Conservation (phyloP, 2,329 filamentous ascomycete genomes). For the Cordyceps cicadae region DNA sequence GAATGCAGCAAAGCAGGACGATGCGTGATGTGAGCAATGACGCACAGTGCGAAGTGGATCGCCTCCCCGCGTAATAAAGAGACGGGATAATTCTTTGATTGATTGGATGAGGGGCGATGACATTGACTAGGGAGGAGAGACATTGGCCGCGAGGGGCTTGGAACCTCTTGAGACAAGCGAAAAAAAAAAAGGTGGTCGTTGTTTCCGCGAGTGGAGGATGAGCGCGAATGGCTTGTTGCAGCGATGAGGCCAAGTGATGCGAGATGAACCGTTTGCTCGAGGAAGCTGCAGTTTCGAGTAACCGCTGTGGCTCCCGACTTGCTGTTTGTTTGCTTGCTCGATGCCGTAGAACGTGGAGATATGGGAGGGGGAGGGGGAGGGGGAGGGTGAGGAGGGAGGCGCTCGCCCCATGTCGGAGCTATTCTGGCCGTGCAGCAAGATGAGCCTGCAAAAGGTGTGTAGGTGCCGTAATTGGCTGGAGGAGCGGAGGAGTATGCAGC, state of each 20-base stretch:
- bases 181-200: neutral
- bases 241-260: neutral
- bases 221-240: neutral
- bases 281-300: neutral
- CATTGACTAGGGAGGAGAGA: neutral
- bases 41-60: neutral
- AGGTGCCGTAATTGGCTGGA: neutral
- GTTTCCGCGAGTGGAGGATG: neutral
- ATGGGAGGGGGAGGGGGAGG: no score
- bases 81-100: neutral
- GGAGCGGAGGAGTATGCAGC: neutral
- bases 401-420: neutral
- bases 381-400: neutral
- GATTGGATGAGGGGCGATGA: neutral
- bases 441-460: neutral
- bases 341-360: neutral
- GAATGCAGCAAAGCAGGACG: neutral
- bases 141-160: neutral
- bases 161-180: neutral
- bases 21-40: neutral
- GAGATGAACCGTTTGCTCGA: neutral
- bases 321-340: neutral
- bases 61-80: neutral
- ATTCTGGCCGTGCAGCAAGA: neutral
- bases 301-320: neutral